A percentile compares a stretch with the other conserved stretches of the same genome.
Conservation (phyloP, 257 asterid species). For the Solanum chiquidenum region DNA sequence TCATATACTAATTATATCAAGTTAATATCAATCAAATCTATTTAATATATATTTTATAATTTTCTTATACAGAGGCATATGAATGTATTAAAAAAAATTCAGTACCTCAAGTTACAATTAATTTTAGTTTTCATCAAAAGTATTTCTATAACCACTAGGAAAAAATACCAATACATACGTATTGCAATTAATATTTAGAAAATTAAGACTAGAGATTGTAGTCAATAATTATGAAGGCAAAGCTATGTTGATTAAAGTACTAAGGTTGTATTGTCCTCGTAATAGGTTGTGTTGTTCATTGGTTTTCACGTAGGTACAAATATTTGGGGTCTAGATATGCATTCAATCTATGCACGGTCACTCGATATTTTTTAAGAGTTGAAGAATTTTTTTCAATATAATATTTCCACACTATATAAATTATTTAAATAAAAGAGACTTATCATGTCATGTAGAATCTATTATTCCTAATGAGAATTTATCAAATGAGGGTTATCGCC, state of each 20-base stretch:
- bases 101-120: not conserved
- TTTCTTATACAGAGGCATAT: not conserved
- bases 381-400: no score
- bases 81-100: not conserved
- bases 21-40: not conserved
- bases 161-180: no score
- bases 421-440: not conserved
- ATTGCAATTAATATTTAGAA: not conserved
- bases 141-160: not conserved
- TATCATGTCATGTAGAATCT: not conserved
- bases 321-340: fast-evolving
- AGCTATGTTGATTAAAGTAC: not conserved
- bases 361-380: fast-evolving
- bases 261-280: not conserved
- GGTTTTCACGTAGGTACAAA: fast-evolving
- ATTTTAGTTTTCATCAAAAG: no score
- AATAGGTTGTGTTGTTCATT: no score
- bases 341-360: fast-evolving
- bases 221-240: no score
- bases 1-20: not conserved
- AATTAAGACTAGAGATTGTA: not conserved
- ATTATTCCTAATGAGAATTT: not conserved
- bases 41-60: no score
- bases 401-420: fast-evolving
- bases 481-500: not conserved